These are phyloP conservation scores for Chaetomium sp. DNA, from an alignment of 2,329 filamentous ascomycete species.

Conservation along the genomic window DNA sequence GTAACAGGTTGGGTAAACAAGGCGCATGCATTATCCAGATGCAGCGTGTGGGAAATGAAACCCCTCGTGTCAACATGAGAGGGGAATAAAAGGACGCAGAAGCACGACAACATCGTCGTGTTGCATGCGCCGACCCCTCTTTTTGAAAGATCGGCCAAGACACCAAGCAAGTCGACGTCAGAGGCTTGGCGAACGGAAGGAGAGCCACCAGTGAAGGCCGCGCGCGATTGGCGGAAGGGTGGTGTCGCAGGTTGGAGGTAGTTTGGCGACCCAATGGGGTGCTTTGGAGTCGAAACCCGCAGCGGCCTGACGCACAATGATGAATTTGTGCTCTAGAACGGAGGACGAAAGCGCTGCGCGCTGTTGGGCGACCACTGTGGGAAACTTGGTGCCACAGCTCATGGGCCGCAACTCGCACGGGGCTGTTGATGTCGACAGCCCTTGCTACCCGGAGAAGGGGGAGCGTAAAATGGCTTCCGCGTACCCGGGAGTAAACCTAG, in stretches of 20 bases:
- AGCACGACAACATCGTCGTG: neutral
- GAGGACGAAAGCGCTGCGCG: neutral
- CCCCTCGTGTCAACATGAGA: neutral
- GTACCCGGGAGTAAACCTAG: too few relatives aligned
- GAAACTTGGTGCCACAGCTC: too few relatives aligned
- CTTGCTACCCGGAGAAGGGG: neutral
- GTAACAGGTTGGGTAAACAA: neutral
- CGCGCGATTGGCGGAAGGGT: slow-evolving; percentile 15
- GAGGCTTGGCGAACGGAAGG: slow-evolving; percentile 16
- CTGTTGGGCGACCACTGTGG: neutral
- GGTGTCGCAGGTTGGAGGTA: neutral
- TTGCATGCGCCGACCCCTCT: neutral
- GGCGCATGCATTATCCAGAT: neutral
- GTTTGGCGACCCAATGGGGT: slow-evolving; percentile 7
- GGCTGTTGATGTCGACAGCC: too few relatives aligned
- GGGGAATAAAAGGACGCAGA: neutral
- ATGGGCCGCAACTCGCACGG: too few relatives aligned
- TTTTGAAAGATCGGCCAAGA: neutral
- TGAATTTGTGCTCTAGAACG: slow-evolving; percentile 6
- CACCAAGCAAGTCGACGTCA: slow-evolving; percentile 23
- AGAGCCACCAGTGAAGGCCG: neutral
- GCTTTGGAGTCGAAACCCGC: neutral
- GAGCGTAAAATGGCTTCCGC: too few relatives aligned
- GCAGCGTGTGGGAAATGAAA: neutral
- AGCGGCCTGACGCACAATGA: slow-evolving; percentile 11